Evolutionary conservation across 805 yeast species (phyloP), one percentile per base, ranked within the genome.

Genomic region (Cyberlindnera xylosilytica): DNA sequence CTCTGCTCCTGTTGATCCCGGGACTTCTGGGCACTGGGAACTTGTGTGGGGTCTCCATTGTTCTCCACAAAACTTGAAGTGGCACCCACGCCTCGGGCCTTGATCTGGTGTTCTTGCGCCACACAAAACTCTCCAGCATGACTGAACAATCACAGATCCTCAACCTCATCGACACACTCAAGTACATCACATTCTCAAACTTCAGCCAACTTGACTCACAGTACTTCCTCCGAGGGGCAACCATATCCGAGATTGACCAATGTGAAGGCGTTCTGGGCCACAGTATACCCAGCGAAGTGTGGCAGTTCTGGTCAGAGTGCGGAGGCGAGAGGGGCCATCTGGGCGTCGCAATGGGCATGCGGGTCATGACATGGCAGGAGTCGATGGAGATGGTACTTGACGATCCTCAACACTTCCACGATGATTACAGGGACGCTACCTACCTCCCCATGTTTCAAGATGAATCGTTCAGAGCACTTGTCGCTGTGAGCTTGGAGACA

Each of bases 271-370:
- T 39, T 17, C 19, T 44, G 5, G 47, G 47, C 3, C 39, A 36
- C 12, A 38, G 39, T 7, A 18, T 44, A 6, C 47, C 40, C 12
- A 27, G 37, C 13, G 41, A 44, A 10, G 39, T 44, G 9, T 39
- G 47, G 43, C 34, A 39, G 20, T 35, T 46, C n/a, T 46, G 50
- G 50, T 20, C 41, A 18, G 32, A 33, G 15, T 46, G 50, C 20
- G 42, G 40, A 3, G 50, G 50, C 15, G 49, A 46, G 17, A 20
- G 13, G 7, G 39, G 39, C 4, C 11, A 20, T 10, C 27, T 39
- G 15, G 49, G 49, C 3, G 15, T 40, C 4, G 30, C 41, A 3
- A n/a, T 46, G 24, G 49, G 49, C 2, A 15, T 35, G 7, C 18
- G 46, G 9, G 27, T 46, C 17, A 18, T 46, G 3, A 9, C 40